A percentile compares a stretch with the other conserved stretches of the same genome.
Evolutionary conservation across 768 basidiomycete species (phyloP).

Genomic region (Tephrocybe rancida): DNA sequence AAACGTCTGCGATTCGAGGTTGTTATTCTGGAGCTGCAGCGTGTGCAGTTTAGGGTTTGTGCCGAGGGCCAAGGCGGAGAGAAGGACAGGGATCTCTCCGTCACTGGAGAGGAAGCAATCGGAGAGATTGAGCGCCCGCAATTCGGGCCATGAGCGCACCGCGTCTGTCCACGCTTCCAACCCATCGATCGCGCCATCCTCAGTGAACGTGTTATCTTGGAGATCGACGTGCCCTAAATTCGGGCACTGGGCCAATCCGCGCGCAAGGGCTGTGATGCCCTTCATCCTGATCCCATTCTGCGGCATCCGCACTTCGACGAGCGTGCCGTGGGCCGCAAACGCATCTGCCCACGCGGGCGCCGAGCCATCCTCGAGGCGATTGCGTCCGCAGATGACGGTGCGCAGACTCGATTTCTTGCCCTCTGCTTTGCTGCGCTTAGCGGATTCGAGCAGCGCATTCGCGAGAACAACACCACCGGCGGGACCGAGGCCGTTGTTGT

Average conservation of each 20-base stretch:
- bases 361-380: slow-evolving; percentile 92
- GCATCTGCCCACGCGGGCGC: slow-evolving; percentile 85
- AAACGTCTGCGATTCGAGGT: slow-evolving; percentile 74
- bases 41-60: slow-evolving; percentile 74
- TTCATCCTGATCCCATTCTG: slow-evolving; percentile 97
- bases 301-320: slow-evolving; percentile 90
- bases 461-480: slow-evolving; percentile 87
- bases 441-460: slow-evolving; percentile 78
- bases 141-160: slow-evolving; percentile 67
- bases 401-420: slow-evolving; percentile 74
- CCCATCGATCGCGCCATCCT: slow-evolving; percentile 53
- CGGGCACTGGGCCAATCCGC: slow-evolving; percentile 69
- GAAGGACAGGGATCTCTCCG: slow-evolving; percentile 74
- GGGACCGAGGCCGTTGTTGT: slow-evolving; percentile 96
- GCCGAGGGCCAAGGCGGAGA: slow-evolving; percentile 64
- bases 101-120: slow-evolving; percentile 87
- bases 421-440: slow-evolving; percentile 62
- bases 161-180: slow-evolving; percentile 64
- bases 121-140: slow-evolving; percentile 84
- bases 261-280: slow-evolving; percentile 79
- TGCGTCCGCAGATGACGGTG: slow-evolving; percentile 90
- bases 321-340: slow-evolving; percentile 79
- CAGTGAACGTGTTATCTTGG: slow-evolving; percentile 87
- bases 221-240: slow-evolving; percentile 80
- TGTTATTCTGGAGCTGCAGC: slow-evolving; percentile 90